Evolutionary conservation across 2,329 filamentous ascomycete species (phyloP).

Genomic region (Amauroascus verrucosus): DNA sequence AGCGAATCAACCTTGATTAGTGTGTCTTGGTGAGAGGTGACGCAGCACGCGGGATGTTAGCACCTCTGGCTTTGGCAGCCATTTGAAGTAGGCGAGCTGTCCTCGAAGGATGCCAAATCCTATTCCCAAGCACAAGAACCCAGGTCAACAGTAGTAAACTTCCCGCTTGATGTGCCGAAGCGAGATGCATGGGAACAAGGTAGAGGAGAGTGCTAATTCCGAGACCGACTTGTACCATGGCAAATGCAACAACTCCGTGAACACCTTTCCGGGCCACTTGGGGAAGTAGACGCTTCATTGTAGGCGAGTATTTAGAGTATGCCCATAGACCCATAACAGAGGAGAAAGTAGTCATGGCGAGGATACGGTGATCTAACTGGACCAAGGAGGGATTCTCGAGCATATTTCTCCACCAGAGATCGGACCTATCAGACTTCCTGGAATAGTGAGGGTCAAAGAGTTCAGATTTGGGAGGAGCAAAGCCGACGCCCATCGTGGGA

Average conservation of each 20-base stretch:
- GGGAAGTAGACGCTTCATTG: slow-evolving; percentile 51
- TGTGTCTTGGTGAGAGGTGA: slow-evolving; percentile 4
- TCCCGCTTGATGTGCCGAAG: slow-evolving; percentile 86
- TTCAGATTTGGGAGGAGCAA: slow-evolving; percentile 71
- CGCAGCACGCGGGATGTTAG: background rate
- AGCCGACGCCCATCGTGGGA: slow-evolving; percentile 79
- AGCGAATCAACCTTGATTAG: background rate
- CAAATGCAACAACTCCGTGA: slow-evolving; percentile 71
- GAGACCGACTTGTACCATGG: slow-evolving; percentile 67
- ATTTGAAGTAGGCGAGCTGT: slow-evolving; percentile 49
- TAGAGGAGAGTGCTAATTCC: slow-evolving; percentile 89
- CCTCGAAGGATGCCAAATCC: slow-evolving; percentile 61
- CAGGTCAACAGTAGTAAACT: slow-evolving; percentile 75
- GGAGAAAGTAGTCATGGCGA: slow-evolving; percentile 81
- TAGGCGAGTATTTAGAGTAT: slow-evolving; percentile 61
- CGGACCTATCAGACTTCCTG: slow-evolving; percentile 63
- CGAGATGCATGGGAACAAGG: slow-evolving; percentile 79
- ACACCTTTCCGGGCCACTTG: slow-evolving; percentile 56
- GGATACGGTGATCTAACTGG: slow-evolving; percentile 87
- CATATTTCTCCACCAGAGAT: slow-evolving; percentile 95
- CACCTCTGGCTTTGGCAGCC: slow-evolving; percentile 30
- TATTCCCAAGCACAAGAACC: slow-evolving; percentile 65
- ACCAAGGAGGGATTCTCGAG: slow-evolving; percentile 94
- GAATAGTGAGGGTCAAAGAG: slow-evolving; percentile 80
- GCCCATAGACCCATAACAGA: slow-evolving; percentile 67